Evolutionary conservation across 192 early-diverging fungal genomes (phyloP), one percentile per base, ranked within the genome.

Genomic region (Podila clonocystis): DNA sequence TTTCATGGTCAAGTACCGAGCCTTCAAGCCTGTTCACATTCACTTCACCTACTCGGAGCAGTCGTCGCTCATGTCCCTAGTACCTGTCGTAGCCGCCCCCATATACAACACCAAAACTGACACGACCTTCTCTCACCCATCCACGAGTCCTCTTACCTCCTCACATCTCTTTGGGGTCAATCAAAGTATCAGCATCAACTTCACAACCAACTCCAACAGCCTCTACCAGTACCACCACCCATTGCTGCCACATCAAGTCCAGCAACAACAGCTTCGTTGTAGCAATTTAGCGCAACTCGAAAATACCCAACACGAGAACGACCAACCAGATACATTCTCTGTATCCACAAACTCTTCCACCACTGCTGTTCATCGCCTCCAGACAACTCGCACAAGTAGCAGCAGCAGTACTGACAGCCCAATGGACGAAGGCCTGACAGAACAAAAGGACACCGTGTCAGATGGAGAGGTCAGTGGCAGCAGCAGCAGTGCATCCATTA

Each of bases 171-270:
- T 57, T 28, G 65, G 65, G 9, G 62, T 79, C 26, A 79, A 72
- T 50, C 76, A 79, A 60, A 79, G 76, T n/a, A 79, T 79, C 31
- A 79, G 76, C 34, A 79, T 79, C 64, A 72, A 68, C 65, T 38
- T 72, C 38, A 64, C 69, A 7, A 63, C 69, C 13, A 28, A 22
- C 31, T 38, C 76, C 13, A 64, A 79, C 64, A 79, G 70, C 50
- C 68, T 79, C 7, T 63, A 66, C 26, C 76, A 79, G 48, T 62
- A 58, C 50, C 76, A 79, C 50, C 76, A 79, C 33, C 70, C 76
- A 30, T 33, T 33, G 17, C 9, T 33, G 22, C 29, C 28, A 33
- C 26, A 33, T 9, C 59, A 20, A 13, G 30, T 61, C 5, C 41
- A 17, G 30, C 59, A 31, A 28, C 30, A 28, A 61, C 59, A 61